Conservation (phyloP, 177 flowering plant species). For the Vitis hybrid region DNA sequence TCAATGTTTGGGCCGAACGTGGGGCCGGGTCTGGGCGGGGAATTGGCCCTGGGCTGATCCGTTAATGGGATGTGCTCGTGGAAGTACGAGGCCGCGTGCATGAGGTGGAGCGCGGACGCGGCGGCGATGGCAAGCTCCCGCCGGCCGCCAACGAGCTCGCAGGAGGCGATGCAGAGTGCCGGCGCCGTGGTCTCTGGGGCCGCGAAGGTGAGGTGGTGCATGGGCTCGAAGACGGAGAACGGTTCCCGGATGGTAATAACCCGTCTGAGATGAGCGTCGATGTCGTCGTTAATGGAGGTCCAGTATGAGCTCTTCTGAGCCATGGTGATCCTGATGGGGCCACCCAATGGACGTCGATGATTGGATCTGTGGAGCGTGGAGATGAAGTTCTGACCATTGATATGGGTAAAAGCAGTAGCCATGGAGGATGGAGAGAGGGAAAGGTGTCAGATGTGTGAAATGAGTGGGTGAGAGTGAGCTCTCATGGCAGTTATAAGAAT, state of each 20-base stretch:
- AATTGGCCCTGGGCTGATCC: constrained; percentile 21
- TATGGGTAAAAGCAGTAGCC: constrained; percentile 5
- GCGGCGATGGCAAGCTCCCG: constrained; percentile 52
- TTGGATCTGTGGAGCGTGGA: background rate
- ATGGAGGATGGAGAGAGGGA: constrained; percentile 3
- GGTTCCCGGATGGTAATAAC: constrained; percentile 38
- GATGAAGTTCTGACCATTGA: background rate
- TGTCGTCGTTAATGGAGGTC: constrained; percentile 33
- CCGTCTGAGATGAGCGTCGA: constrained; percentile 41
- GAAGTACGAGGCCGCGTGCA: constrained; percentile 41
- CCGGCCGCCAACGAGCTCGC: constrained; percentile 63
- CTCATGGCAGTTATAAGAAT: too few species aligned
- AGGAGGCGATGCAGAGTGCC: constrained; percentile 54
- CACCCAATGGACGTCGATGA: background rate
- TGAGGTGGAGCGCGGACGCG: constrained; percentile 57
- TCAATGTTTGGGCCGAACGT: constrained; percentile 35
- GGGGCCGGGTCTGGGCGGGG: constrained; percentile 3
- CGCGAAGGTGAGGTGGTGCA: constrained; percentile 49
- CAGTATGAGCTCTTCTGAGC: constrained; percentile 21
- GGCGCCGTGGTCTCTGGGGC: constrained; percentile 49
- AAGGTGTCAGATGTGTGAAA: background rate
- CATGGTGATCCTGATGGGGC: background rate
- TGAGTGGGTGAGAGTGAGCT: too few species aligned
- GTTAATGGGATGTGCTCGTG: constrained; percentile 39
- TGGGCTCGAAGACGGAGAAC: constrained; percentile 49